phyloP scores from a whole-genome alignment of 352 stramenopile genomes.

The Plasmopara muralis region DNA sequence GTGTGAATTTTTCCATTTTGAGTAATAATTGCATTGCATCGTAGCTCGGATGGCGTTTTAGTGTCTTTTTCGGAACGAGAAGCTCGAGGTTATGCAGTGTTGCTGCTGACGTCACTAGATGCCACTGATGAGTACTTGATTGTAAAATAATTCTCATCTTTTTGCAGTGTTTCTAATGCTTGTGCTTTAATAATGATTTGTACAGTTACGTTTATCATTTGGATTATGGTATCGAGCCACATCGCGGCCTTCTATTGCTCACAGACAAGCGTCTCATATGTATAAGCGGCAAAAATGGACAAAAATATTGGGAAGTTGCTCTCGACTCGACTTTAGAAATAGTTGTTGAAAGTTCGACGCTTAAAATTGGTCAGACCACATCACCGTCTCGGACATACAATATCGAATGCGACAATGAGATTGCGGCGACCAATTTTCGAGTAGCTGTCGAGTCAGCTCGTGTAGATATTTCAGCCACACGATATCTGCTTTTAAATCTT shows the following conservation, averaged over 20 bases:
- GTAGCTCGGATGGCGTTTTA: slow-evolving; percentile 66
- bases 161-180: not conserved
- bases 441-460: slow-evolving; percentile 70
- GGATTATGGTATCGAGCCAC: slow-evolving; percentile 62
- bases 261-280: slow-evolving; percentile 81
- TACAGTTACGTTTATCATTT: slow-evolving; percentile 78
- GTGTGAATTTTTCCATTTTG: not conserved
- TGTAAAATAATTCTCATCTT: not conserved
- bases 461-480: slow-evolving; percentile 65
- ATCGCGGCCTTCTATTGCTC: slow-evolving; percentile 63
- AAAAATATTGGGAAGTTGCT: slow-evolving; percentile 77
- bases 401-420: slow-evolving; percentile 64
- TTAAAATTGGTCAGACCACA: slow-evolving; percentile 51
- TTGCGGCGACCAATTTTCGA: slow-evolving; percentile 61
- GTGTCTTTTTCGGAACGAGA: slow-evolving; percentile 80
- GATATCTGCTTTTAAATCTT: slow-evolving; percentile 75
- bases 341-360: slow-evolving; percentile 22
- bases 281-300: slow-evolving; percentile 60
- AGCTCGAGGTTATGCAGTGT: slow-evolving; percentile 61
- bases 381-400: slow-evolving; percentile 47
- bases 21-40: slow-evolving; percentile 2
- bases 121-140: slow-evolving; percentile 68
- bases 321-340: slow-evolving; percentile 75
- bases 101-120: slow-evolving; percentile 70
- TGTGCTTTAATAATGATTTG: slow-evolving; percentile 4